These are phyloP conservation scores for Peronospora belbahrii DNA, from an alignment of 352 stramenopile genomes.

Conservation along the genomic window DNA sequence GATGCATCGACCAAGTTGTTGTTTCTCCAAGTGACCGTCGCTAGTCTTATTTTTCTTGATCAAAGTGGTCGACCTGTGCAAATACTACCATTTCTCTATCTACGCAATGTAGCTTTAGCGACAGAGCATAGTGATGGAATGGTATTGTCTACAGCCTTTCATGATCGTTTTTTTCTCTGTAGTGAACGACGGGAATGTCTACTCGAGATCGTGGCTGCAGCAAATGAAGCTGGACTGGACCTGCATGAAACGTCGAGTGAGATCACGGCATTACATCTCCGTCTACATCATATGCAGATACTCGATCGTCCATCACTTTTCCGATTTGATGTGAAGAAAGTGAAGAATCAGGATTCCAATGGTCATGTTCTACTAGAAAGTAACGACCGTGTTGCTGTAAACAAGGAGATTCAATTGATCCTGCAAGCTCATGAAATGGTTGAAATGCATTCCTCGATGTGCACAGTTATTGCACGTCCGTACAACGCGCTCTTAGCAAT, in stretches of 20 bases:
- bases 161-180: constrained; percentile 66
- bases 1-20: constrained; percentile 48
- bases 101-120: constrained; percentile 40
- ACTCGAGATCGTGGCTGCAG: constrained; percentile 42
- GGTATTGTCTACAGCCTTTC: constrained; percentile 50
- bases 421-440: constrained; percentile 49
- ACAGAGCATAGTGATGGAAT: constrained; percentile 43
- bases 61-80: constrained; percentile 37
- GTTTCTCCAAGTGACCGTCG: constrained; percentile 41
- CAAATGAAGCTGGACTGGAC: constrained; percentile 34
- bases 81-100: constrained; percentile 44
- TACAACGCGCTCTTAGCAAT: constrained; percentile 47
- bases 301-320: constrained; percentile 49
- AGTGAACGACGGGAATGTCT: constrained; percentile 49
- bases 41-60: constrained; percentile 47
- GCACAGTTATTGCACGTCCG: constrained; percentile 46
- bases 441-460: constrained; percentile 55
- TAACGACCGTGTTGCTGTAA: constrained; percentile 23
- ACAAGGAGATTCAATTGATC: constrained; percentile 57
- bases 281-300: constrained; percentile 47
- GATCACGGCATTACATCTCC: constrained; percentile 44
- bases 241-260: constrained; percentile 31
- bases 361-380: constrained; percentile 14
- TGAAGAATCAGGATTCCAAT: constrained; percentile 7
- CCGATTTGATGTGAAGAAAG: constrained; percentile 62